Evolutionary conservation across 768 basidiomycete genomes (phyloP).

Genomic region (Suillus variegatus): DNA sequence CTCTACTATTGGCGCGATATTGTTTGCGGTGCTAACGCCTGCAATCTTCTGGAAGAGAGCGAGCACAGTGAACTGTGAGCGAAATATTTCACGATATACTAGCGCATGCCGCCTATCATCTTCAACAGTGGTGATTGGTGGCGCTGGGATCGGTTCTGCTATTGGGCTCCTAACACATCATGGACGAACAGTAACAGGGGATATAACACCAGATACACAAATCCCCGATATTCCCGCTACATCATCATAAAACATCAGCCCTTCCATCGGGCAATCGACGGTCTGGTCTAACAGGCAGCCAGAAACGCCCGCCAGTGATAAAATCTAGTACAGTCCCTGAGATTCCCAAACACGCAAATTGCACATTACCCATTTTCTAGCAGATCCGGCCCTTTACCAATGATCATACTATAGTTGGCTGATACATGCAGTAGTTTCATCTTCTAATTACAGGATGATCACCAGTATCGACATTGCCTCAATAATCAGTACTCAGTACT

Average conservation of each 20-base stretch:
- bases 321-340: not conserved
- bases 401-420: not conserved
- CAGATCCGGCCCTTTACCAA: constrained; percentile 16
- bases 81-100: not conserved
- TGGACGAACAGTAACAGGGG: constrained; percentile 52
- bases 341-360: not conserved
- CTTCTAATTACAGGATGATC: constrained; percentile 62
- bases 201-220: constrained; percentile 44
- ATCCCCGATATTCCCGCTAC: constrained; percentile 33
- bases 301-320: not conserved
- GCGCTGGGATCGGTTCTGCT: constrained; percentile 66
- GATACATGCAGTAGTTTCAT: constrained; percentile 37
- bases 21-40: constrained; percentile 64
- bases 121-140: constrained; percentile 64
- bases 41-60: constrained; percentile 76
- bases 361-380: constrained; percentile 14
- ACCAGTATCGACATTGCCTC: constrained; percentile 48
- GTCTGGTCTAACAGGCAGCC: not conserved
- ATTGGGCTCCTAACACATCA: constrained; percentile 62
- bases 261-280: not conserved
- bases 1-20: constrained; percentile 68
- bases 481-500: constrained; percentile 18
- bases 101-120: not conserved
- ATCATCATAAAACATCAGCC: constrained; percentile 5
- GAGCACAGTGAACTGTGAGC: constrained; percentile 57